Evolutionary conservation across 2,329 filamentous ascomycete genomes (phyloP).

Genomic region (Sporothrix inflata): DNA sequence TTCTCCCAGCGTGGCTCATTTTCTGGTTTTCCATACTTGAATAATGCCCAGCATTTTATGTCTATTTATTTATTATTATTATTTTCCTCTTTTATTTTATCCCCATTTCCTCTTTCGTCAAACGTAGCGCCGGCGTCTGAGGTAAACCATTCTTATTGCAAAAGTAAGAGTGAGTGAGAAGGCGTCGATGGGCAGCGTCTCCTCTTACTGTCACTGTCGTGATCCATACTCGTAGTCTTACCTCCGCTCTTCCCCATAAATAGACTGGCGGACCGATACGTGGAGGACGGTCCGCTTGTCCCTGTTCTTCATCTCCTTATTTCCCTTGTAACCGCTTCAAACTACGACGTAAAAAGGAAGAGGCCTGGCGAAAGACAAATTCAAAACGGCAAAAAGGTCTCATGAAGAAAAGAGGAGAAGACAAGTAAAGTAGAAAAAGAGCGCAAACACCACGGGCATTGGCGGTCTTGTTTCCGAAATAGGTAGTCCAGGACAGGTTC

Average conservation of each 20-base stretch:
- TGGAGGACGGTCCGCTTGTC: constrained; percentile 6
- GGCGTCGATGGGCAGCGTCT: neutral
- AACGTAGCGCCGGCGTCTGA: neutral
- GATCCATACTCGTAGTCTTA: neutral
- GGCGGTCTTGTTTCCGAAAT: constrained; percentile 13
- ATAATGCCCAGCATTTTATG: neutral
- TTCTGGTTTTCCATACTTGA: neutral
- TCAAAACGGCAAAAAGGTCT: neutral
- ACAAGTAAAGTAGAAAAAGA: neutral
- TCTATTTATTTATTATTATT: neutral
- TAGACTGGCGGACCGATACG: neutral
- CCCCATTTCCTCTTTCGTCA: neutral
- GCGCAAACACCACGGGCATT: neutral
- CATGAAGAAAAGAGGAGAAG: neutral
- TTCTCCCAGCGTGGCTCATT: neutral
- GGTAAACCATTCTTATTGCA: neutral
- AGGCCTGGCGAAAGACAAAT: neutral
- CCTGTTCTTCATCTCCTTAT: neutral
- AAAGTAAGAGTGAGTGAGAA: neutral
- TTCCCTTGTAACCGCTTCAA: neutral
- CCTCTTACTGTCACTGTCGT: neutral
- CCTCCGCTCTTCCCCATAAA: neutral
- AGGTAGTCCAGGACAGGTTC: neutral
- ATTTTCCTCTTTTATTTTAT: neutral
- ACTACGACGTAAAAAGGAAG: neutral